Evolutionary conservation across 1,284 basidiomycete genomes (phyloP).

Genomic region (Pseudozyma sp.): DNA sequence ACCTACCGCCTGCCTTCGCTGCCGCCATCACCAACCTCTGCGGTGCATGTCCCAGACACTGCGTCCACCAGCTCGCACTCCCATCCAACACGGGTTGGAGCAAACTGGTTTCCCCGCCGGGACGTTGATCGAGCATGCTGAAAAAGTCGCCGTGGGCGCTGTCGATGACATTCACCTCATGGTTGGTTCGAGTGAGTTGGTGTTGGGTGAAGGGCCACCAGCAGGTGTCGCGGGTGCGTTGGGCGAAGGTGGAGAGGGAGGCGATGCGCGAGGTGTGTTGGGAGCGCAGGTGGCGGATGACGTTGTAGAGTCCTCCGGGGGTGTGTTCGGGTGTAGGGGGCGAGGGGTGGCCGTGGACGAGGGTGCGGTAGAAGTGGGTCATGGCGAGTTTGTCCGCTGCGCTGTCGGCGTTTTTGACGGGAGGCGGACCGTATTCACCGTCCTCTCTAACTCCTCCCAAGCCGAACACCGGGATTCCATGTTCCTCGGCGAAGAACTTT

Average conservation of each 20-base stretch:
- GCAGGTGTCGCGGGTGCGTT: constrained; percentile 79
- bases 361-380: constrained; percentile 77
- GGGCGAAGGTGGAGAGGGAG: constrained; percentile 81
- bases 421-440: constrained; percentile 52
- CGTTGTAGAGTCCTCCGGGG: constrained; percentile 71
- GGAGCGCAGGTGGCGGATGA: constrained; percentile 76
- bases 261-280: constrained; percentile 77
- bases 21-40: constrained; percentile 84
- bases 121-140: constrained; percentile 72
- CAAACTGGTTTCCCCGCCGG: constrained; percentile 60
- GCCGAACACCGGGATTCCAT: constrained; percentile 73
- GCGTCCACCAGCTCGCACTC: constrained; percentile 98
- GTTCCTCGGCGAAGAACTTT: constrained; percentile 78
- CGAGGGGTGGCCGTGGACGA: constrained; percentile 60
- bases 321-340: constrained; percentile 7
- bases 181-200: constrained; percentile 44
- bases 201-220: constrained; percentile 99
- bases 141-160: constrained; percentile 84
- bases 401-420: constrained; percentile 71
- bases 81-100: constrained; percentile 84
- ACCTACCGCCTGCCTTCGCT: constrained; percentile 88
- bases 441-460: constrained; percentile 47
- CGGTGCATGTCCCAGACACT: constrained; percentile 86
- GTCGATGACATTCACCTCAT: constrained; percentile 77
- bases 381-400: constrained; percentile 74